Base-by-base conservation (phyloP, 306 rosid species). In the Morella rubra region DNA sequence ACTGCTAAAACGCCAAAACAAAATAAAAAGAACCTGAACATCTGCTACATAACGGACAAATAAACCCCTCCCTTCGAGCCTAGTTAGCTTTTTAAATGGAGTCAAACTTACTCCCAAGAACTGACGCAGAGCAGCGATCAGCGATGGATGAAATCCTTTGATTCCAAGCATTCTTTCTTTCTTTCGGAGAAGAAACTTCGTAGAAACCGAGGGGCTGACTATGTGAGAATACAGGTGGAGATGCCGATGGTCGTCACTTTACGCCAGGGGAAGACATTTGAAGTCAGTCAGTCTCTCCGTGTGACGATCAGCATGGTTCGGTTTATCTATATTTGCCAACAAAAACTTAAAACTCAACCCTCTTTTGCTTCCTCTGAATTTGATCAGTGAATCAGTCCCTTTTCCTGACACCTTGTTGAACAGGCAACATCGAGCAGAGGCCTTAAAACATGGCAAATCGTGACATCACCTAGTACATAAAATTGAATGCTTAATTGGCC, bases 381-480 rank as follows among this genome's bases (percentile, higher is more conserved):
- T 2, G 51, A 47, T 10, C 10, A 49, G 53, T 49, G 1, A 32
- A 32, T 32, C 37, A 32, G 37, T 11, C 32, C 6, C 60, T 54
- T 18, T 40, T 44, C 15, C 71, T 66, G 71, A 66, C 15, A 41
- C 47, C 49, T 66, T n/a, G 46, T 13, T 42, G 27, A n/a, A 66
- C 71, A 66, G 42, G 71, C 24, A 60, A 60, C 44, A 5, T 11
- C 16, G 13, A 18, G 71, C 49, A 41, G 71, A n/a, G 71, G 3
- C 71, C 22, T 66, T 16, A 41, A 18, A 20, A 66, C 9, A 8
- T 12, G 45, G 18, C 4, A 12, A 61, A 32, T 32, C 32, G 68
- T 64, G 69, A 64, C 69, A 64, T 64, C 69, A 64, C 69, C 12
- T 4, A 14, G 12, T 64, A n/a, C 50, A 42, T 66, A 18, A 18